Conservation (phyloP, 345 rosid genomes). For the Leavenworthia alabamica region DNA sequence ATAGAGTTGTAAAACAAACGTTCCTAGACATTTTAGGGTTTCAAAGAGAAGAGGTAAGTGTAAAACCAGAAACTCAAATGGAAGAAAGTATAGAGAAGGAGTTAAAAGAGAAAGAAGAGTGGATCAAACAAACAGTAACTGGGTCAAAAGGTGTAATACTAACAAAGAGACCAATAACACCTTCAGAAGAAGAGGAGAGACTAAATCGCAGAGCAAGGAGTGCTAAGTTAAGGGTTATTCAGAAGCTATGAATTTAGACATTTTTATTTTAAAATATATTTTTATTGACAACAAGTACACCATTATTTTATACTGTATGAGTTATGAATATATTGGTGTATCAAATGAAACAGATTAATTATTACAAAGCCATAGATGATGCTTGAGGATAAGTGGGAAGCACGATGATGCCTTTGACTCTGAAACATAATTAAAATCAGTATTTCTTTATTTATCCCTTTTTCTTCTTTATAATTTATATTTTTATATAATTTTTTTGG, state of each 20-base stretch:
- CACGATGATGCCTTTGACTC: too few relatives aligned
- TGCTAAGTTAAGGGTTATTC: slow-evolving; percentile 85
- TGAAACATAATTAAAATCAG: too few relatives aligned
- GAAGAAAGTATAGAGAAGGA: slow-evolving; percentile 21
- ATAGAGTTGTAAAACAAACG: slow-evolving; percentile 81
- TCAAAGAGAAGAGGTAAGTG: slow-evolving; percentile 17
- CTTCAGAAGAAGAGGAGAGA: slow-evolving; percentile 75
- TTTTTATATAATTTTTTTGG: too few relatives aligned
- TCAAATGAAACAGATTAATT: too few relatives aligned
- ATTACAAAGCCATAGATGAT: too few relatives aligned
- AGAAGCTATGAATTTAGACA: slow-evolving; percentile 41
- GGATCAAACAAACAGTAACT: slow-evolving; percentile 58
- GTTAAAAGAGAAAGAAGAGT: slow-evolving; percentile 34
- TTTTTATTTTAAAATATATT: too few relatives aligned
- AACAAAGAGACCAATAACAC: slow-evolving; percentile 86
- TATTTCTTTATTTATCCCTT: too few relatives aligned
- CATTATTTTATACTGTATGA: too few relatives aligned
- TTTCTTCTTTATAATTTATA: too few relatives aligned
- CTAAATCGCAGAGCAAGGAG: slow-evolving; percentile 71
- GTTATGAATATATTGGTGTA: too few relatives aligned
- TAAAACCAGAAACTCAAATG: slow-evolving; percentile 13
- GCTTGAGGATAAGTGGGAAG: too few relatives aligned
- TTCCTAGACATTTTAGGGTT: slow-evolving; percentile 62
- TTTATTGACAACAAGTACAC: too few relatives aligned
- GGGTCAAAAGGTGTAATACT: slow-evolving; percentile 63